These are phyloP conservation scores for Naganishia vaughanmartiniae DNA, from an alignment of 768 basidiomycete genomes.

Conservation along the genomic window DNA sequence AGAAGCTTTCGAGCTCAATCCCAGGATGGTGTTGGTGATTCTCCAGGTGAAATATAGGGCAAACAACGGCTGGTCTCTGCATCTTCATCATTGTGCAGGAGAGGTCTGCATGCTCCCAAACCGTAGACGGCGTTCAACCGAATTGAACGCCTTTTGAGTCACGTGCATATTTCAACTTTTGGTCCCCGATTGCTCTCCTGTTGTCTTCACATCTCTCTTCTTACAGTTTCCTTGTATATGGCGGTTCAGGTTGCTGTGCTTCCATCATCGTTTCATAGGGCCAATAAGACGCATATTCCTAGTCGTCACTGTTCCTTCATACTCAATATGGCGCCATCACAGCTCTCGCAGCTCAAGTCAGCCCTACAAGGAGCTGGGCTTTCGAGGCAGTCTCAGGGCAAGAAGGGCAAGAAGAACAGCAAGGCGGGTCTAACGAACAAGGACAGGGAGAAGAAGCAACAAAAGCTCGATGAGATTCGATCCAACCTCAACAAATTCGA, in stretches of 20 bases:
- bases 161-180: constrained; percentile 7
- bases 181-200: background rate
- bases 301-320: background rate
- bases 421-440: constrained; percentile 66
- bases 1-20: too few species aligned
- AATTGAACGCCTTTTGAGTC: background rate
- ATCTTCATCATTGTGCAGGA: too few species aligned
- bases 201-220: constrained; percentile 2
- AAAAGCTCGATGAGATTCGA: constrained; percentile 78
- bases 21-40: too few species aligned
- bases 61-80: too few species aligned
- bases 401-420: constrained; percentile 69
- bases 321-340: constrained; percentile 60
- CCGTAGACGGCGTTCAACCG: background rate
- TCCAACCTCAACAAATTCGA: constrained; percentile 90
- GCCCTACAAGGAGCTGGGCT: constrained; percentile 78
- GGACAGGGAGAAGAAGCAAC: constrained; percentile 65
- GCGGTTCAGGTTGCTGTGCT: background rate
- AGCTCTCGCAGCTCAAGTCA: constrained; percentile 83
- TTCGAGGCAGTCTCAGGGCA: constrained; percentile 58
- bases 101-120: too few species aligned
- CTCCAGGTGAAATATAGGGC: too few species aligned
- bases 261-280: background rate
- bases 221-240: background rate
- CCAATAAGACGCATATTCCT: background rate